These are phyloP conservation scores for Parietaria judaica DNA, from an alignment of 306 rosid genomes.

Conservation along the genomic window DNA sequence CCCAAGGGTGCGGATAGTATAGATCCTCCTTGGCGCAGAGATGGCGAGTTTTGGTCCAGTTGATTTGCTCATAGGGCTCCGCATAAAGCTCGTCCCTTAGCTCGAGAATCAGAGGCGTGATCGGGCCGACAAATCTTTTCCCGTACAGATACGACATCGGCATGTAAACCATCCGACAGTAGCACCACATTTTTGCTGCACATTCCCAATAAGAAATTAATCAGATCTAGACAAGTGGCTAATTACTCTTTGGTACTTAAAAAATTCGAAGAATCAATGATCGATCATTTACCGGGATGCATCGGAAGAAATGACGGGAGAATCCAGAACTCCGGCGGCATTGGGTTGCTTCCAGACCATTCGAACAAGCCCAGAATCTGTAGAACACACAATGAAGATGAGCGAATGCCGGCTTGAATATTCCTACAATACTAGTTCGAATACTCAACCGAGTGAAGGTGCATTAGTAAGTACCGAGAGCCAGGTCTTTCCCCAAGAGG, in stretches of 20 bases:
- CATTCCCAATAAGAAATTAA: not conserved
- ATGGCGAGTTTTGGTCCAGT: slow-evolving; percentile 55
- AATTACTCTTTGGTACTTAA: not conserved
- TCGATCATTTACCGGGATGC: slow-evolving; percentile 40
- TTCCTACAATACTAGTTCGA: too few species aligned
- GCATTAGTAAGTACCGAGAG: slow-evolving; percentile 39
- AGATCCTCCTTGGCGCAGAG: slow-evolving; percentile 41
- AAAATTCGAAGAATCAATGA: not conserved
- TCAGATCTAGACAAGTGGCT: not conserved
- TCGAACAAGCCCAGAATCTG: slow-evolving; percentile 63
- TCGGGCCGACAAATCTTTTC: slow-evolving; percentile 3
- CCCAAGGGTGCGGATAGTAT: slow-evolving; percentile 28
- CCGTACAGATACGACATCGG: slow-evolving; percentile 7
- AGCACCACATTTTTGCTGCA: slow-evolving; percentile 75
- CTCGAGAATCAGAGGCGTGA: slow-evolving; percentile 6
- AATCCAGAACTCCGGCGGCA: slow-evolving; percentile 84
- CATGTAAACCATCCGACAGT: slow-evolving; percentile 42
- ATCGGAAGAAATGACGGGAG: slow-evolving; percentile 72
- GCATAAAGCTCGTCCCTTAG: slow-evolving; percentile 39
- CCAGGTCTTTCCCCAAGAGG: slow-evolving; percentile 33
- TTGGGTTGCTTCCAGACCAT: slow-evolving; percentile 66
- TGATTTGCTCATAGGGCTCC: slow-evolving; percentile 37
- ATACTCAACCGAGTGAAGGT: not conserved
- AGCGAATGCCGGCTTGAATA: not conserved
- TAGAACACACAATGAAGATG: not conserved